These are phyloP conservation scores for Beauveria pseudobassiana DNA, from an alignment of 2,329 filamentous ascomycete species.

Conservation along the genomic window DNA sequence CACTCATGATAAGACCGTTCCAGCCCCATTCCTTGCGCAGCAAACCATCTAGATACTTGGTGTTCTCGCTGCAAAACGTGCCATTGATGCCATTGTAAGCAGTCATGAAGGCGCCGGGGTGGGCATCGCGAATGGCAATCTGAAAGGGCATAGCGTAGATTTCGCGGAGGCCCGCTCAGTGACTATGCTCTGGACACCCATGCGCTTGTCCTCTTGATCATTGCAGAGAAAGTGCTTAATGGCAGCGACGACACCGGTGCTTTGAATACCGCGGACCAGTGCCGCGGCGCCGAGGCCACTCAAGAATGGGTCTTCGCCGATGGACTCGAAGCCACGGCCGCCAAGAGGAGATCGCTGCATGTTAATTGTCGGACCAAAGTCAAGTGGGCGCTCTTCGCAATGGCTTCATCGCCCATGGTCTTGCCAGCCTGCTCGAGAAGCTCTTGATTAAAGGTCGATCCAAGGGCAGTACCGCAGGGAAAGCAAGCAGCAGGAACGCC, in stretches of 20 bases:
- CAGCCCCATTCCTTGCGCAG: constrained; percentile 51
- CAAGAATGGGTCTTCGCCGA: constrained; percentile 51
- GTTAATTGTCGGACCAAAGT: constrained; percentile 58
- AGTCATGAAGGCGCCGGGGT: constrained; percentile 50
- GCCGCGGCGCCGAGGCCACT: constrained; percentile 47
- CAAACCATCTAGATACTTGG: constrained; percentile 41
- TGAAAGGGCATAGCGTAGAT: constrained; percentile 53
- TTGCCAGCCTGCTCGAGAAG: constrained; percentile 44
- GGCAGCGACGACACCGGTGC: constrained; percentile 47
- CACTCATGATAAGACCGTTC: constrained; percentile 50
- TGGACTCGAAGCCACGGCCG: constrained; percentile 52
- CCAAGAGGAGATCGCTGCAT: constrained; percentile 54
- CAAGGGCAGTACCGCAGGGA: constrained; percentile 51
- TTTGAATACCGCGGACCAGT: constrained; percentile 48
- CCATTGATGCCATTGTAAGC: constrained; percentile 54
- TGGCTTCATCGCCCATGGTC: constrained; percentile 45
- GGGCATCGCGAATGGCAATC: constrained; percentile 43
- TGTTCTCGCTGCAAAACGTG: constrained; percentile 46
- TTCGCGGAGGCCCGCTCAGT: constrained; percentile 51
- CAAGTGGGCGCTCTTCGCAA: constrained; percentile 49
- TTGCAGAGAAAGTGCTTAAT: constrained; percentile 57
- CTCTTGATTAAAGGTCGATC: constrained; percentile 48
- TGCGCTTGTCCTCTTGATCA: constrained; percentile 52
- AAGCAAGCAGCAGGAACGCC: constrained; percentile 53
- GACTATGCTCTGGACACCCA: constrained; percentile 46